Evolutionary conservation across 768 basidiomycete genomes (phyloP), one percentile per base, ranked within the genome.

Genomic region (Lentinula aciculospora): DNA sequence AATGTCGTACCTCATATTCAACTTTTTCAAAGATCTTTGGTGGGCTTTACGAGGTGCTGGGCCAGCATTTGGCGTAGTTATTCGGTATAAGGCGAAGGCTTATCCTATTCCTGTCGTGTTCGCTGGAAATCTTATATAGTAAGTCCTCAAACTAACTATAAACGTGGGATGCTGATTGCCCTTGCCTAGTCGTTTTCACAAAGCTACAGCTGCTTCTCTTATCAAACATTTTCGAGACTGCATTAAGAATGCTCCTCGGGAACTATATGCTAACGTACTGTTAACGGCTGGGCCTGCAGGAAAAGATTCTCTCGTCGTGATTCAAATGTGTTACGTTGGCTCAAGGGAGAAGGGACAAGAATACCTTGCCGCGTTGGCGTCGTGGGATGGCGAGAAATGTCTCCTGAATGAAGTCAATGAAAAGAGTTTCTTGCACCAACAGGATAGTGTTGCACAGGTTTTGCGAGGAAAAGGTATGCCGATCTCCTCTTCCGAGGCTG

Each of bases 141-240:
- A 64, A 65, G 90, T 77, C 49, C 29, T 56, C 19, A 17, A 47
- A 27, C 21, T 29, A 19, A 53, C 54, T 13, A 34, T 46, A 32
- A 27, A 27, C 34, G 31, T 25, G 37, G 23, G 40, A 32, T 31
- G 59, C 23, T 25, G 2, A 48, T 28, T 34, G 27, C 57, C 25
- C 17, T 57, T 62, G 50, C 60, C 6, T 65, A 95, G 93, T 70
- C 89, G 91, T 36, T 97, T 96, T 74, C 85, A 92, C 69, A 82
- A 79, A 48, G 81, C 85, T n/a, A 95, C 92, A 0, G 88, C 94
- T 0, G 86, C 92, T 3, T 92, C 90, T 4, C 81, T 96, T 45
- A 84, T 97, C 67, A 88, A 86, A 62, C 94, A 96, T 71, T 92
- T 94, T 74, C 85, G 94, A 25, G 94, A 97, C 69, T 94, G 92